phyloP scores from a whole-genome alignment of 1,284 basidiomycete genomes.

The Paramarasmius palmivorus region DNA sequence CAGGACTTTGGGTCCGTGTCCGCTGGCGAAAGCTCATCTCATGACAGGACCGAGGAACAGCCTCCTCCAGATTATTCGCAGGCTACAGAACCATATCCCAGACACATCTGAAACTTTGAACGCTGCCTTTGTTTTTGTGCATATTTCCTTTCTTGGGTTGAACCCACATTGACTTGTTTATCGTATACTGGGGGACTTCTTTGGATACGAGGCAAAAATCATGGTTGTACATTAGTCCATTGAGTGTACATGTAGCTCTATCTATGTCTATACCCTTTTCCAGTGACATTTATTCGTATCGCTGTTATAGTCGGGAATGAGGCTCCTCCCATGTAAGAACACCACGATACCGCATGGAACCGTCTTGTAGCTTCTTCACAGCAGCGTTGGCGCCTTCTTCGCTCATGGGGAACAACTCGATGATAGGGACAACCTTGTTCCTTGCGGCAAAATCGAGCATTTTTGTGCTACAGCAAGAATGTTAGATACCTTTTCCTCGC shows the following conservation, averaged over 20 bases:
- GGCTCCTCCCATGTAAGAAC: constrained; percentile 19
- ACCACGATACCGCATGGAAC: constrained; percentile 30
- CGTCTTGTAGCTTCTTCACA: constrained; percentile 23
- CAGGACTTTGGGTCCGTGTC: constrained; percentile 22
- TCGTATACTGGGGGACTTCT: too few species aligned
- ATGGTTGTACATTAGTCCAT: too few species aligned
- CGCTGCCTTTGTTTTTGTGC: too few species aligned
- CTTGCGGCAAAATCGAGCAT: constrained; percentile 18
- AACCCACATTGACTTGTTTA: too few species aligned
- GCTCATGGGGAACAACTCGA: constrained; percentile 28
- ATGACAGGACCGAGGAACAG: constrained; percentile 1
- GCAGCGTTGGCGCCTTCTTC: constrained; percentile 30
- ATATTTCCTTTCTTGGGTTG: too few species aligned
- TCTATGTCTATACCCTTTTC: not conserved
- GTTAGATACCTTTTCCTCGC: not conserved
- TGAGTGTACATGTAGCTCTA: too few species aligned
- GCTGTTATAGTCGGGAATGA: too few species aligned
- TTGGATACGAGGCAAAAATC: too few species aligned
- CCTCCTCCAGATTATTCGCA: constrained; percentile 24
- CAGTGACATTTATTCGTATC: not conserved
- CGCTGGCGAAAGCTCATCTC: constrained; percentile 1
- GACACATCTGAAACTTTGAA: not conserved
- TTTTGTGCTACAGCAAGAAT: constrained; percentile 1
- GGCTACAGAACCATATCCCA: constrained; percentile 20
- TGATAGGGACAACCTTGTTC: constrained; percentile 22